A percentile compares a stretch with the other conserved stretches of the same genome.
phyloP scores from a whole-genome alignment of 495 filamentous ascomycete genomes.

The Opeltia flavorubescens region DNA sequence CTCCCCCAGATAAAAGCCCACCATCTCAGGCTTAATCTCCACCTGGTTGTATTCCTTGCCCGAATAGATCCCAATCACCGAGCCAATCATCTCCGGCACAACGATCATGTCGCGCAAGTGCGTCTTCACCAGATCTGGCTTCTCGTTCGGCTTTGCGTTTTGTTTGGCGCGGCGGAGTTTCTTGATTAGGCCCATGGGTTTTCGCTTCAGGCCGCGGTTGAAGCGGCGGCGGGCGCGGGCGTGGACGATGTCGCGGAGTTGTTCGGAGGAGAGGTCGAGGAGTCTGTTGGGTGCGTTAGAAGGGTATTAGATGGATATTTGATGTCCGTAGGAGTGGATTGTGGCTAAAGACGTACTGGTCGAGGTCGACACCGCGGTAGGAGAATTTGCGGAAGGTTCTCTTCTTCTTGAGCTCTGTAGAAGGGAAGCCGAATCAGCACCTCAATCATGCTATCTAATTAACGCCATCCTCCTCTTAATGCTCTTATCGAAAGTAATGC shows the following conservation, averaged over 20 bases:
- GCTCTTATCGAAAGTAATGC: background rate
- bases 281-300: conserved; percentile 41
- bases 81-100: conserved; percentile 97
- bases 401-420: conserved; percentile 88
- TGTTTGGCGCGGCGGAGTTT: conserved; percentile 99
- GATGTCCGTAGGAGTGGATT: background rate
- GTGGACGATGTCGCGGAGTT: conserved; percentile 98
- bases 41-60: conserved; percentile 99
- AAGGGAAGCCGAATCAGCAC: conserved; percentile 26
- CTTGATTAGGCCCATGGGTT: conserved; percentile 99
- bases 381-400: conserved; percentile 99
- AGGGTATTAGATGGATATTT: background rate
- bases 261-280: conserved; percentile 94
- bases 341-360: conserved; percentile 59
- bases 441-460: background rate
- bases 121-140: conserved; percentile 96
- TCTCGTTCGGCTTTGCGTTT: conserved; percentile 99
- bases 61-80: conserved; percentile 95
- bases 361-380: conserved; percentile 97
- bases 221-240: conserved; percentile 95
- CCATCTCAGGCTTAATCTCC: conserved; percentile 99
- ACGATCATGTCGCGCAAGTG: conserved; percentile 99
- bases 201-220: conserved; percentile 98
- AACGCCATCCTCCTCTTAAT: background rate
- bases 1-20: conserved; percentile 97